Evolutionary conservation across 2,329 filamentous ascomycete species (phyloP).

Genomic region (Hypoxylon sp.): DNA sequence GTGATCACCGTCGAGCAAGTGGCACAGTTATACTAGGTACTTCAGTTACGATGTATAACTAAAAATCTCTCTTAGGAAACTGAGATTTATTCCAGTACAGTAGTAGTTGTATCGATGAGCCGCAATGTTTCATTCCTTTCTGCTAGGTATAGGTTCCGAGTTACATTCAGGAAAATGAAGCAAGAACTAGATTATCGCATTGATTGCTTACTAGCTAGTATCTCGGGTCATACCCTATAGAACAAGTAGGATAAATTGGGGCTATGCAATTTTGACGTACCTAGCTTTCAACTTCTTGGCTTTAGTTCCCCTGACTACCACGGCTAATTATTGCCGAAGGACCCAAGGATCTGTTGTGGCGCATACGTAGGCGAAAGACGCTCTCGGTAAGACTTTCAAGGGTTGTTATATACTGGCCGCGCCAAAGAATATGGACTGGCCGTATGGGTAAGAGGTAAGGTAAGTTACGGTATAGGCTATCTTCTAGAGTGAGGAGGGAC

Average conservation of each 20-base stretch:
- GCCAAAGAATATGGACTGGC: not conserved
- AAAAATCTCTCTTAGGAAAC: not conserved
- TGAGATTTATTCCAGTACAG: not conserved
- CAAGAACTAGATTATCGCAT: conserved; percentile 5
- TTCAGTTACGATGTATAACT: not conserved
- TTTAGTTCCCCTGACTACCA: not conserved
- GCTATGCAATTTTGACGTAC: conserved; percentile 19
- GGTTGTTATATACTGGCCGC: not conserved
- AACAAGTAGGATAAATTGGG: conserved; percentile 18
- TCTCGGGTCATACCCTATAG: conserved; percentile 21
- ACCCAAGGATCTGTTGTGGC: conserved; percentile 25
- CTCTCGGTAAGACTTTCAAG: conserved; percentile 12
- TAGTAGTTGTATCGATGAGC: conserved; percentile 15
- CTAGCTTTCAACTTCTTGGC: conserved; percentile 29
- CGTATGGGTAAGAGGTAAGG: not conserved
- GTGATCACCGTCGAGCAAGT: not conserved
- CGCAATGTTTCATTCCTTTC: conserved; percentile 30
- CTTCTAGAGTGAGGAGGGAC: not conserved
- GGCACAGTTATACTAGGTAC: not conserved
- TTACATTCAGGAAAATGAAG: conserved; percentile 5
- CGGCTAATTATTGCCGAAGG: conserved; percentile 28
- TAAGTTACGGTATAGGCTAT: conserved; percentile 6
- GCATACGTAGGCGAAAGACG: conserved; percentile 18
- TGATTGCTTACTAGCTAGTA: conserved; percentile 9
- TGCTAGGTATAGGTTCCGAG: conserved; percentile 1